Percentiles rank a stretch among this genome's conserved stretches.
These are phyloP conservation scores for Helotiales sp. DNA, from an alignment of 2,329 filamentous ascomycete species.

Conservation along the genomic window DNA sequence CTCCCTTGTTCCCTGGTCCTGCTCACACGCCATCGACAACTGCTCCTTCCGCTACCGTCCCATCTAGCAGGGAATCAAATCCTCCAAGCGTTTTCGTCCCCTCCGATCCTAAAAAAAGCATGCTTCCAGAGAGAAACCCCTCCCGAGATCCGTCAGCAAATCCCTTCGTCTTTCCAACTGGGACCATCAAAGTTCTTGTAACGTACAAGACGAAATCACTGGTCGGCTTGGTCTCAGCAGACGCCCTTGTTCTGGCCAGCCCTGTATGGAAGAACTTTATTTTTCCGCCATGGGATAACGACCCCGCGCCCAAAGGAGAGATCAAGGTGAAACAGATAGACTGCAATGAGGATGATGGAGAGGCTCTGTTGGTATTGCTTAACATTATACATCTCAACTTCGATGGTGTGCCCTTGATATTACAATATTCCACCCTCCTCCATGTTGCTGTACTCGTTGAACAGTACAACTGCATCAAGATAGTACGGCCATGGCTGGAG, in stretches of 20 bases:
- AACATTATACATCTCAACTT: conserved; percentile 26
- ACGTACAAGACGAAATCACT: conserved; percentile 6
- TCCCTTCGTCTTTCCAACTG: background rate
- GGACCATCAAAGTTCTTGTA: background rate
- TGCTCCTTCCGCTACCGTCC: background rate
- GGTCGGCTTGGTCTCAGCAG: conserved; percentile 15
- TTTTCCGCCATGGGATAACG: conserved; percentile 14
- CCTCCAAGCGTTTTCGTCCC: background rate
- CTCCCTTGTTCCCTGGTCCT: background rate
- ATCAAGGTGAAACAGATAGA: conserved; percentile 1
- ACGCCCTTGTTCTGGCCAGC: conserved; percentile 20
- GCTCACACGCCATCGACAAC: background rate
- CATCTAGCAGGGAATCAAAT: background rate
- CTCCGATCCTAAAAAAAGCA: background rate
- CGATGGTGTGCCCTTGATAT: background rate
- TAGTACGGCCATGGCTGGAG: conserved; percentile 22
- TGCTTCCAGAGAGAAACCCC: background rate
- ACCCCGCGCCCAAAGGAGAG: background rate
- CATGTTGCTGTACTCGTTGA: conserved; percentile 22
- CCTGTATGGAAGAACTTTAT: conserved; percentile 27
- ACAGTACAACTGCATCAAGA: conserved; percentile 19
- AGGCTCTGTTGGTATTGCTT: conserved; percentile 20
- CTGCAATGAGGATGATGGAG: conserved; percentile 20
- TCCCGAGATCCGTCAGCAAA: background rate
- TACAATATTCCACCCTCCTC: conserved; percentile 3